phyloP scores from a whole-genome alignment of 1,284 basidiomycete species.

The Apiotrichum gracile region DNA sequence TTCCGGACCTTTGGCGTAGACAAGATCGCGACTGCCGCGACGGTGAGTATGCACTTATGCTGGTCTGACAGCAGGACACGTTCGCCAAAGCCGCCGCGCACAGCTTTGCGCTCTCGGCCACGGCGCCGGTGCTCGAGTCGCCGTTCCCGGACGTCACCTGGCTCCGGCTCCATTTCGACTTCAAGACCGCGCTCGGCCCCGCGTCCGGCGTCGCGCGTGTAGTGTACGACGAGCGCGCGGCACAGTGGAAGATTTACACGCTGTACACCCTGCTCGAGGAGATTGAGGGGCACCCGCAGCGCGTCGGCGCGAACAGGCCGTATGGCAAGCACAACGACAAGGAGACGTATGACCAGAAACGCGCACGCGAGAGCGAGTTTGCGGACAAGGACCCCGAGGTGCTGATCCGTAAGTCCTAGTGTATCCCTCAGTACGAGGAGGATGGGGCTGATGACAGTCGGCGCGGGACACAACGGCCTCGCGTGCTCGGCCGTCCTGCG shows the following conservation, averaged over 20 bases:
- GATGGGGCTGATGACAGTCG: conserved; percentile 38
- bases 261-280: conserved; percentile 59
- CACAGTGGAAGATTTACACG: conserved; percentile 57
- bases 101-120: conserved; percentile 46
- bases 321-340: conserved; percentile 28
- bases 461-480: conserved; percentile 62
- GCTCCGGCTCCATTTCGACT: conserved; percentile 58
- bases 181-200: conserved; percentile 54
- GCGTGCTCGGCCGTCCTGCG: conserved; percentile 58
- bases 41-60: not conserved
- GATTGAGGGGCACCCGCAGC: conserved; percentile 54
- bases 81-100: conserved; percentile 47
- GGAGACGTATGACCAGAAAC: conserved; percentile 21
- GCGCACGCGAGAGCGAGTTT: conserved; percentile 48
- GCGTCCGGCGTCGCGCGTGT: conserved; percentile 55
- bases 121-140: conserved; percentile 43
- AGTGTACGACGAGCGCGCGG: conserved; percentile 49
- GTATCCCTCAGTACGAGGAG: not conserved
- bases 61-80: conserved; percentile 25
- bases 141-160: conserved; percentile 58
- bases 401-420: not conserved
- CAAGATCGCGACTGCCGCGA: conserved; percentile 29
- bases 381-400: conserved; percentile 25
- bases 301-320: conserved; percentile 44
- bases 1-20: conserved; percentile 24